A percentile compares a stretch with the other conserved stretches of the same genome.
Evolutionary conservation across 2,329 filamentous ascomycete species (phyloP).

Genomic region (Rosellinia necatrix): DNA sequence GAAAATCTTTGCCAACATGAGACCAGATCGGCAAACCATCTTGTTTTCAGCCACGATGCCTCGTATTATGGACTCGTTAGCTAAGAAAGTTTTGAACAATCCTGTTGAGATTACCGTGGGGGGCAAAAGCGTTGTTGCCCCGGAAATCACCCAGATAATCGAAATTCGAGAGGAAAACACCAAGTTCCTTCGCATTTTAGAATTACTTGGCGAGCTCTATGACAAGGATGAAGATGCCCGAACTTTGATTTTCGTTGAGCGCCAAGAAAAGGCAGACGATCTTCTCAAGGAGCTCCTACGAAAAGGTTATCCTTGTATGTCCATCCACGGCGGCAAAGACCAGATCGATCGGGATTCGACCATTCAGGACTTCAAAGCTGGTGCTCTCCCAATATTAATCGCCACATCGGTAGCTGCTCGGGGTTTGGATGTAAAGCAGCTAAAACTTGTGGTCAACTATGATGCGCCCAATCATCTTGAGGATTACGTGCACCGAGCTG

Average conservation of each 20-base stretch:
- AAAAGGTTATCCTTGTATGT: constrained; percentile 89
- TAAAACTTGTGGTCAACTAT: constrained; percentile 95
- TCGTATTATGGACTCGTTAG: constrained; percentile 86
- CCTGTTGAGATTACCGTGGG: constrained; percentile 93
- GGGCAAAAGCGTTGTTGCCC: constrained; percentile 83
- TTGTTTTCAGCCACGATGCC: constrained; percentile 97
- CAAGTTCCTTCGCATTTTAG: constrained; percentile 83
- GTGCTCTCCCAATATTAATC: constrained; percentile 85
- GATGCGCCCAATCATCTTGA: constrained; percentile 93
- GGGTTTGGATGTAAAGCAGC: constrained; percentile 92
- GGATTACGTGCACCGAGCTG: constrained; percentile 94
- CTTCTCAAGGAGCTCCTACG: constrained; percentile 77
- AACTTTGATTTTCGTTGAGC: constrained; percentile 87
- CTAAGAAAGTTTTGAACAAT: constrained; percentile 82
- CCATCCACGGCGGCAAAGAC: constrained; percentile 91
- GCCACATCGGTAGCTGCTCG: constrained; percentile 95
- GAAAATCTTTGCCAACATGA: constrained; percentile 91
- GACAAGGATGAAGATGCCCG: constrained; percentile 87
- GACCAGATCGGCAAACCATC: constrained; percentile 90
- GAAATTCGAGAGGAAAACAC: constrained; percentile 81
- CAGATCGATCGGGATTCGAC: constrained; percentile 92
- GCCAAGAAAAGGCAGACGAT: constrained; percentile 87
- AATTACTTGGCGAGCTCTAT: constrained; percentile 86
- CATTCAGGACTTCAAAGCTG: constrained; percentile 91
- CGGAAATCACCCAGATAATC: constrained; percentile 91